These are phyloP conservation scores for Colletotrichum abscissum DNA, from an alignment of 2,329 filamentous ascomycete species.

Conservation along the genomic window DNA sequence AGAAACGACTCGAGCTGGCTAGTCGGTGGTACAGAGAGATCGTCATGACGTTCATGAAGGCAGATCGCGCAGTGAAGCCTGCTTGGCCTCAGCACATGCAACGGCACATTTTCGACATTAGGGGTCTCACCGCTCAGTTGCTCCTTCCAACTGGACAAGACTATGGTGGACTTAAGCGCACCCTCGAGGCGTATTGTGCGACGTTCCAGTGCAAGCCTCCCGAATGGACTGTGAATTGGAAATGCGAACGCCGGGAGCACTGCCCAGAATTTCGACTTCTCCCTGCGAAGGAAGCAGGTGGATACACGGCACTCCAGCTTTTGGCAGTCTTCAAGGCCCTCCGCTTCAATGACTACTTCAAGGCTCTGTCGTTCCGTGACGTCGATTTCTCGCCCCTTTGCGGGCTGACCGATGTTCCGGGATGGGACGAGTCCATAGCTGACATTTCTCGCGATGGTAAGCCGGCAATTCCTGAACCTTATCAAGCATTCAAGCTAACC, in stretches of 20 bases:
- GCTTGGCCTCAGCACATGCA: slow-evolving; percentile 69
- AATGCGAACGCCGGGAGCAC: slow-evolving; percentile 54
- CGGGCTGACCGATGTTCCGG: slow-evolving; percentile 54
- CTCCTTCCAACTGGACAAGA: slow-evolving; percentile 66
- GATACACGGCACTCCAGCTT: slow-evolving; percentile 63
- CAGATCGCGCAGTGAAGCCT: slow-evolving; percentile 66
- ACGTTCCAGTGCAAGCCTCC: slow-evolving; percentile 62
- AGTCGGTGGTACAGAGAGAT: slow-evolving; percentile 66
- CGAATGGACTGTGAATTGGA: slow-evolving; percentile 64
- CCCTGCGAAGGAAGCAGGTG: slow-evolving; percentile 49
- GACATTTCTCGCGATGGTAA: slow-evolving; percentile 65
- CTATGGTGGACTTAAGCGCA: slow-evolving; percentile 65
- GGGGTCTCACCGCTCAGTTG: slow-evolving; percentile 62
- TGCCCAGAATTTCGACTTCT: slow-evolving; percentile 66
- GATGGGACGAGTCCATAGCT: slow-evolving; percentile 58
- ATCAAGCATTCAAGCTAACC: neutral
- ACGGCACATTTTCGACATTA: slow-evolving; percentile 62
- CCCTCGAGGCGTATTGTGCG: slow-evolving; percentile 65
- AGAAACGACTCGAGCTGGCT: slow-evolving; percentile 61
- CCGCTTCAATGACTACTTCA: slow-evolving; percentile 70
- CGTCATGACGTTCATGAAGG: slow-evolving; percentile 64
- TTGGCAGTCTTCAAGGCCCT: slow-evolving; percentile 67
- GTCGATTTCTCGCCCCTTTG: slow-evolving; percentile 60
- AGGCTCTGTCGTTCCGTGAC: slow-evolving; percentile 65
- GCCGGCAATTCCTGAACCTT: slow-evolving; percentile 21